phyloP scores from a whole-genome alignment of 805 yeast genomes.

The Ogataea thermomethanolica region DNA sequence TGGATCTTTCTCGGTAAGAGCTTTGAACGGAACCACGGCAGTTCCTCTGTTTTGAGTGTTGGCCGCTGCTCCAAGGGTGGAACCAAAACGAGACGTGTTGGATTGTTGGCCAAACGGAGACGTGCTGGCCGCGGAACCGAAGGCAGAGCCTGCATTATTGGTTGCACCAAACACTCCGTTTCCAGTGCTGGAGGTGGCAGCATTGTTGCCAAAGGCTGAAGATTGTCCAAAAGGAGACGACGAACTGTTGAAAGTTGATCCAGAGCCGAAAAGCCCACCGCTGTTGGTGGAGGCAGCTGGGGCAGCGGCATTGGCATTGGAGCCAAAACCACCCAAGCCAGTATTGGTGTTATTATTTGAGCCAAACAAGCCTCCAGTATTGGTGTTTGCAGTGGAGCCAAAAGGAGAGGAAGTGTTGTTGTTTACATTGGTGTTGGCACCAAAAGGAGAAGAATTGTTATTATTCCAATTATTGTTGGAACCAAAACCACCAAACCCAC shows the following conservation, averaged over 20 bases:
- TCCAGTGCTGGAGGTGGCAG: conserved; percentile 4
- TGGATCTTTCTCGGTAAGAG: conserved; percentile 68
- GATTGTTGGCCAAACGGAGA: conserved; percentile 41
- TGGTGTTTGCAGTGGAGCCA: conserved; percentile 23
- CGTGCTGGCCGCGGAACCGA: conserved; percentile 28
- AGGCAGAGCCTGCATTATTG: conserved; percentile 28
- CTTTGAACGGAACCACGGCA: conserved; percentile 62
- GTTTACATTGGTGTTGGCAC: conserved; percentile 23
- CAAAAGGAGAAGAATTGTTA: conserved; percentile 23
- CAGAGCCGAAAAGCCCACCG: conserved; percentile 28
- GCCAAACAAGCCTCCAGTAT: conserved; percentile 37
- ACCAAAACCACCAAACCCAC: conserved; percentile 52
- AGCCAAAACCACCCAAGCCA: conserved; percentile 36
- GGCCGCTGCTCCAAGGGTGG: conserved; percentile 27
- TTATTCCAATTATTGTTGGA: conserved; percentile 13
- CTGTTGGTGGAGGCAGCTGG: conserved; percentile 24
- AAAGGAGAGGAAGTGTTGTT: conserved; percentile 18
- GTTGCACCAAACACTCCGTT: conserved; percentile 20
- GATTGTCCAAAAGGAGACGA: conserved; percentile 43
- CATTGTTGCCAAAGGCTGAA: conserved; percentile 36
- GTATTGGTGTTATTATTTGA: conserved; percentile 20
- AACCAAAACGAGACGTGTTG: conserved; percentile 31
- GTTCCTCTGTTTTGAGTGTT: conserved; percentile 59
- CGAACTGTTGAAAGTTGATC: conserved; percentile 13
- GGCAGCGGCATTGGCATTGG: conserved; percentile 19